These are phyloP conservation scores for Xylaria flabelliformis DNA, from an alignment of 495 filamentous ascomycete species.

Conservation along the genomic window DNA sequence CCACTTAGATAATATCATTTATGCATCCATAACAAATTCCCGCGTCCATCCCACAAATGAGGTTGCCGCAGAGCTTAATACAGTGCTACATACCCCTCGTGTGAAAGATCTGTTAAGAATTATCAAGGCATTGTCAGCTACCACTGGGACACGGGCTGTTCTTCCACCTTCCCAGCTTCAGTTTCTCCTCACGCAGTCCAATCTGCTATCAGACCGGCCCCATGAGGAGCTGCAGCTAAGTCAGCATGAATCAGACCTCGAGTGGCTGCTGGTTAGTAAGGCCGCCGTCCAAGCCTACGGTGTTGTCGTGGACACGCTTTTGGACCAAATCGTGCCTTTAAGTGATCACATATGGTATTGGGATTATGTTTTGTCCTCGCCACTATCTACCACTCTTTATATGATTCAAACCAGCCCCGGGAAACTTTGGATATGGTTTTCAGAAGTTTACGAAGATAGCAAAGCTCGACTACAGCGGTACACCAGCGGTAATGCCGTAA, in stretches of 20 bases:
- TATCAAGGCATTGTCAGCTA: slow-evolving; percentile 71
- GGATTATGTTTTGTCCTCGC: slow-evolving; percentile 80
- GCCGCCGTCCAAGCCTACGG: slow-evolving; percentile 86
- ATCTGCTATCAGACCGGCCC: slow-evolving; percentile 42
- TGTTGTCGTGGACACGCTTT: slow-evolving; percentile 69
- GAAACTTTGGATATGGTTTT: slow-evolving; percentile 69
- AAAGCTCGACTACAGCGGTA: slow-evolving; percentile 53
- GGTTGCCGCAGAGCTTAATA: slow-evolving; percentile 39
- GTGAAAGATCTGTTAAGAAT: slow-evolving; percentile 64
- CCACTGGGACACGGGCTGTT: slow-evolving; percentile 61
- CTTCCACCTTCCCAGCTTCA: slow-evolving; percentile 61
- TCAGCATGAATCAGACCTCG: slow-evolving; percentile 71
- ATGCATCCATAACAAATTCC: slow-evolving; percentile 41
- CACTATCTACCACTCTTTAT: slow-evolving; percentile 74
- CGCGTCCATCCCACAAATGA: slow-evolving; percentile 25
- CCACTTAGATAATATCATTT: slow-evolving; percentile 74
- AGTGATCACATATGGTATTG: slow-evolving; percentile 90
- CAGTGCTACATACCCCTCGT: slow-evolving; percentile 46
- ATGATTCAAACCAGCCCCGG: slow-evolving; percentile 81
- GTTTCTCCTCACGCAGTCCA: slow-evolving; percentile 64
- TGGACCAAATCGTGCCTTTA: slow-evolving; percentile 81
- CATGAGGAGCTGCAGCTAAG: slow-evolving; percentile 35
- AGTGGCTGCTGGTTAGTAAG: slow-evolving; percentile 89
- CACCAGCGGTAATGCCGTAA: slow-evolving; percentile 25
- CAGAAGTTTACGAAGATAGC: slow-evolving; percentile 67